Evolutionary conservation across 169 alveolate species (phyloP).

Genomic region (Plasmodium fragile): DNA sequence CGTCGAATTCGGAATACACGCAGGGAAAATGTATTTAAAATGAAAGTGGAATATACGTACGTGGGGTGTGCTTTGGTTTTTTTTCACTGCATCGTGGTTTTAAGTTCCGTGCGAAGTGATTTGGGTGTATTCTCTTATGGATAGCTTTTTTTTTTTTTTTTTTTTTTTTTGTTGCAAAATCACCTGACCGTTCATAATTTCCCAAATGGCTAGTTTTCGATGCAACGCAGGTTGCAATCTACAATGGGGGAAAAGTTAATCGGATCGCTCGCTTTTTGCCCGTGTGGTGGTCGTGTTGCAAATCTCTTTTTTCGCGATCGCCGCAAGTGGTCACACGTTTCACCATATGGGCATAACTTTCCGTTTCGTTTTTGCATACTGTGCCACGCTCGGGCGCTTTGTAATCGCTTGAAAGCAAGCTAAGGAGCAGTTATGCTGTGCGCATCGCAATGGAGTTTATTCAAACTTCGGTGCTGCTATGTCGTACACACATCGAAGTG

Average conservation of each 20-base stretch:
- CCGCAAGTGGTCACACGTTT: neutral
- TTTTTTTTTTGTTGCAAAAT: neutral
- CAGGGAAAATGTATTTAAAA: neutral
- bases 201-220: neutral
- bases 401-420: neutral
- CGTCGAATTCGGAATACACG: neutral
- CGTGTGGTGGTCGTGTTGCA: neutral
- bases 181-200: conserved; percentile 14
- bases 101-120: neutral
- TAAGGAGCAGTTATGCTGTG: neutral
- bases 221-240: neutral
- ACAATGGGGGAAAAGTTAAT: neutral
- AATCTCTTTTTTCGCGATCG: neutral
- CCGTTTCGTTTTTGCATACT: neutral
- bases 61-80: neutral
- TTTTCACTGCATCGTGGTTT: neutral
- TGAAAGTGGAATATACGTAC: neutral
- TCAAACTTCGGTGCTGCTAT: neutral
- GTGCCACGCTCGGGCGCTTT: neutral
- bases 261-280: neutral
- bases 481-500: neutral
- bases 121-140: neutral
- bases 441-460: neutral
- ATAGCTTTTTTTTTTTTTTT: neutral
- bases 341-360: neutral